These are phyloP conservation scores for Helotiales sp. DNA, from an alignment of 2,329 filamentous ascomycete genomes.

Conservation along the genomic window DNA sequence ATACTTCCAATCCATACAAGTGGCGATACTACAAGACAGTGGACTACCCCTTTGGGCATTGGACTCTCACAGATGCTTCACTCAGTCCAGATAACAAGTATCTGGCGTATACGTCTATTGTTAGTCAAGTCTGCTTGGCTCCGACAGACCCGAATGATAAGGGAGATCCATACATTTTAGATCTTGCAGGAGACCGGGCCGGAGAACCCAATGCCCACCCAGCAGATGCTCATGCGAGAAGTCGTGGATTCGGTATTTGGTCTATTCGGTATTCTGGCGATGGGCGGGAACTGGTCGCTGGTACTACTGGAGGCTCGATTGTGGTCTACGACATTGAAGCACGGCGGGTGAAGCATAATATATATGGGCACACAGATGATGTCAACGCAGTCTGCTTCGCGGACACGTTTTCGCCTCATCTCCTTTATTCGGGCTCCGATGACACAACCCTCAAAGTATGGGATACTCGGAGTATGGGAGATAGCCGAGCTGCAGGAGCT, in stretches of 20 bases:
- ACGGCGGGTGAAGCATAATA: slow-evolving; percentile 68
- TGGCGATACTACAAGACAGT: slow-evolving; percentile 97
- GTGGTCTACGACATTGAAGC: slow-evolving; percentile 93
- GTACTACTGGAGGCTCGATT: slow-evolving; percentile 78
- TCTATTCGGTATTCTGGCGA: slow-evolving; percentile 92
- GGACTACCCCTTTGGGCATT: slow-evolving; percentile 82
- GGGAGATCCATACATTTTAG: slow-evolving; percentile 79
- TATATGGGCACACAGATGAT: slow-evolving; percentile 76
- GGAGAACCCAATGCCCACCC: slow-evolving; percentile 31
- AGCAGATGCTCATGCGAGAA: slow-evolving; percentile 22
- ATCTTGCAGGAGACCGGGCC: slow-evolving; percentile 62
- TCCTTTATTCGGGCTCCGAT: slow-evolving; percentile 94
- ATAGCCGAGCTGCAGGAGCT: slow-evolving; percentile 71
- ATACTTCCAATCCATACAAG: slow-evolving; percentile 91
- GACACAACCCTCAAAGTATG: slow-evolving; percentile 94
- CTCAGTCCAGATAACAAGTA: slow-evolving; percentile 90
- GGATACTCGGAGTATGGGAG: slow-evolving; percentile 91
- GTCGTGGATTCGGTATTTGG: slow-evolving; percentile 70
- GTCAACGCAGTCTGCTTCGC: slow-evolving; percentile 98
- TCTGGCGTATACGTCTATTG: slow-evolving; percentile 89
- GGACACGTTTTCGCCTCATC: slow-evolving; percentile 85
- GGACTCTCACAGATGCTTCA: slow-evolving; percentile 95
- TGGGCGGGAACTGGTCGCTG: slow-evolving; percentile 87
- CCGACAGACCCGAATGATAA: slow-evolving; percentile 83
- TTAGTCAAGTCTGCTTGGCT: slow-evolving; percentile 81